These are phyloP conservation scores for Helicocarpus griseus DNA, from an alignment of 2,329 filamentous ascomycete genomes.

Conservation along the genomic window DNA sequence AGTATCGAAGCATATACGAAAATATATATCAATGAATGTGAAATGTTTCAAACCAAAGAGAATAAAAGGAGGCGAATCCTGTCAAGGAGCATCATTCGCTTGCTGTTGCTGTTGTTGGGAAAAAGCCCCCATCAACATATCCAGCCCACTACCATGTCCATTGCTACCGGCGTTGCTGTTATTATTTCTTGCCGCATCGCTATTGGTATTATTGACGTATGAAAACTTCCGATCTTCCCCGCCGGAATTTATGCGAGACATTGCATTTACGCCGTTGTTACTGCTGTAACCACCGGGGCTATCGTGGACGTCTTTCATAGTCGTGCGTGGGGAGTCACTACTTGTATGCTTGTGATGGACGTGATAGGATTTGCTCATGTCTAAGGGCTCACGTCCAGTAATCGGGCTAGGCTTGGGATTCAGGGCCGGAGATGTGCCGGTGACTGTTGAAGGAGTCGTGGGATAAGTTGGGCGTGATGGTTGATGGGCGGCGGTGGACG, in stretches of 20 bases:
- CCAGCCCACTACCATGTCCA: conserved; percentile 1
- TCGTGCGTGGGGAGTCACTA: not conserved
- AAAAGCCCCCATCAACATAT: not conserved
- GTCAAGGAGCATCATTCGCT: not conserved
- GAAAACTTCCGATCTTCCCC: not conserved
- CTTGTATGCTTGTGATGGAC: not conserved
- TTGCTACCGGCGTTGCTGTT: not conserved
- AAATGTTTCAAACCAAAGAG: not conserved
- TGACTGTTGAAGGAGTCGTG: conserved; percentile 3
- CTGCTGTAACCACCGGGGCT: not conserved
- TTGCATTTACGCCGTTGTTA: not conserved
- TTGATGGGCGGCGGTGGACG: not conserved
- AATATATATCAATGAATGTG: not conserved
- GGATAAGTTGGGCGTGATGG: conserved; percentile 2
- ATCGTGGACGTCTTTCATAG: not conserved
- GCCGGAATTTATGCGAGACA: not conserved
- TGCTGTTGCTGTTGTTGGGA: not conserved
- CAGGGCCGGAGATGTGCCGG: not conserved
- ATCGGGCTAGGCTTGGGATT: not conserved
- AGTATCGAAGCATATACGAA: no score
- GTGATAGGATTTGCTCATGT: not conserved
- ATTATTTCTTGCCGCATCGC: not conserved
- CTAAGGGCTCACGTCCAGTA: not conserved
- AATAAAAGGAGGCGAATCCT: not conserved
- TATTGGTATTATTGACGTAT: not conserved